Evolutionary conservation across 305 asterid species (phyloP).

Genomic region (Ajuga reptans): DNA sequence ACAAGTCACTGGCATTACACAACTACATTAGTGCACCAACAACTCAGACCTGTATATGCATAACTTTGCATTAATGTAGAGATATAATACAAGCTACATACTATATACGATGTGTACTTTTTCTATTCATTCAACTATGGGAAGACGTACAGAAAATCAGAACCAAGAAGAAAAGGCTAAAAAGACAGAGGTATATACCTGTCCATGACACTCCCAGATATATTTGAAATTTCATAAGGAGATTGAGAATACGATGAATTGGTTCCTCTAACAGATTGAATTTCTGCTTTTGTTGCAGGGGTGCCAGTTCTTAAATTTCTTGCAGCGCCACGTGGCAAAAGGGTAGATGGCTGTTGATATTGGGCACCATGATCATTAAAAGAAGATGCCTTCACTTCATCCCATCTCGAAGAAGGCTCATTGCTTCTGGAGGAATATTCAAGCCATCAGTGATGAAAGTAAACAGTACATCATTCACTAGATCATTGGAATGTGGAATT

Average conservation of each 20-base stretch:
- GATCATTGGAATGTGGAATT: neutral
- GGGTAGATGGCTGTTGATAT: slow-evolving; percentile 34
- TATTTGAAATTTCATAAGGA: slow-evolving; percentile 29
- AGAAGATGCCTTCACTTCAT: slow-evolving; percentile 22
- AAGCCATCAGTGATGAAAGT: slow-evolving; percentile 18
- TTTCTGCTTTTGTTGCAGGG: slow-evolving; percentile 28
- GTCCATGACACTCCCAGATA: slow-evolving; percentile 29
- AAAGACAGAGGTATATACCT: slow-evolving; percentile 30
- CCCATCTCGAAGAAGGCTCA: slow-evolving; percentile 37
- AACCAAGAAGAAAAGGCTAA: neutral
- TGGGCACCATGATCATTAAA: slow-evolving; percentile 33
- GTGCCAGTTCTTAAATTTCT: slow-evolving; percentile 21
- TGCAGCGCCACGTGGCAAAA: slow-evolving; percentile 28
- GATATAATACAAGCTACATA: slow-evolving; percentile 1
- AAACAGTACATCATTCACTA: neutral
- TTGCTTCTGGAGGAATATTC: slow-evolving; percentile 24
- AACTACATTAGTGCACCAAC: neutral
- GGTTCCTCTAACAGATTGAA: slow-evolving; percentile 29
- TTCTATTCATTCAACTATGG: neutral
- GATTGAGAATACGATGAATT: slow-evolving; percentile 35
- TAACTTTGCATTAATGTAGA: neutral
- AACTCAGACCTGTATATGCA: neutral
- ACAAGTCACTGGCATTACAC: neutral
- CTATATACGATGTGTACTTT: neutral
- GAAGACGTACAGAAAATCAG: neutral